phyloP scores from a whole-genome alignment of 208 protist genomes.

The Angomonas desouzai region DNA sequence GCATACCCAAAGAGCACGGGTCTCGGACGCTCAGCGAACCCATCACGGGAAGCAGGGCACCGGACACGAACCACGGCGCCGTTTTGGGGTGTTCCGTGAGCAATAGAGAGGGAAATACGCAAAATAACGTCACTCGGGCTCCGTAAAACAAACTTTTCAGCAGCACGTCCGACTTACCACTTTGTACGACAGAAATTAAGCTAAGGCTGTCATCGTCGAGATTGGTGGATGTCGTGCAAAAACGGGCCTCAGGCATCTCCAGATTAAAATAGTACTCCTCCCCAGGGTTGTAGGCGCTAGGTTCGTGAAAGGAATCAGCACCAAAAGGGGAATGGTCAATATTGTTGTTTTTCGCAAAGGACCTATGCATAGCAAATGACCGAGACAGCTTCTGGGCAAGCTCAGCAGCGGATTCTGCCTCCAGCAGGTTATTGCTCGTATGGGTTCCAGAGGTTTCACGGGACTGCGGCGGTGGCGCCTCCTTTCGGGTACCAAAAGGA shows the following conservation, averaged over 20 bases:
- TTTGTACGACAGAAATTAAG: neutral
- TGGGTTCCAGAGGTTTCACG: neutral
- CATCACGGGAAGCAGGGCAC: conserved; percentile 2
- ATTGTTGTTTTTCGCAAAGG: neutral
- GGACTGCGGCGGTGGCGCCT: neutral
- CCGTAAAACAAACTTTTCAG: conserved; percentile 6
- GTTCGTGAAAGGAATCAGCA: neutral
- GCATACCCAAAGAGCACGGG: conserved; percentile 30
- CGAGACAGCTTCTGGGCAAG: neutral
- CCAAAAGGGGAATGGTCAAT: neutral
- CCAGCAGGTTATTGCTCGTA: neutral
- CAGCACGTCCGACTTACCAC: neutral
- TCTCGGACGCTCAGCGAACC: conserved; percentile 2
- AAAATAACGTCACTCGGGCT: neutral
- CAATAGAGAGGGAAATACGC: conserved; percentile 1
- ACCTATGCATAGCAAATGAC: neutral
- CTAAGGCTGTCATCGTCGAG: conserved; percentile 1
- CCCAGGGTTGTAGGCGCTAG: neutral
- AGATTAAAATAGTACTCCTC: neutral
- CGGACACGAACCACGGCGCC: conserved; percentile 5
- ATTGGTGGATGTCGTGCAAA: neutral
- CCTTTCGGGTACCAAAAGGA: neutral
- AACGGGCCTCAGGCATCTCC: conserved; percentile 1
- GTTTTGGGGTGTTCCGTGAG: conserved; percentile 7
- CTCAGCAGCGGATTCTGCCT: neutral